Base-by-base conservation (phyloP, 2,329 filamentous ascomycete species). In the Penicillium sp. region DNA sequence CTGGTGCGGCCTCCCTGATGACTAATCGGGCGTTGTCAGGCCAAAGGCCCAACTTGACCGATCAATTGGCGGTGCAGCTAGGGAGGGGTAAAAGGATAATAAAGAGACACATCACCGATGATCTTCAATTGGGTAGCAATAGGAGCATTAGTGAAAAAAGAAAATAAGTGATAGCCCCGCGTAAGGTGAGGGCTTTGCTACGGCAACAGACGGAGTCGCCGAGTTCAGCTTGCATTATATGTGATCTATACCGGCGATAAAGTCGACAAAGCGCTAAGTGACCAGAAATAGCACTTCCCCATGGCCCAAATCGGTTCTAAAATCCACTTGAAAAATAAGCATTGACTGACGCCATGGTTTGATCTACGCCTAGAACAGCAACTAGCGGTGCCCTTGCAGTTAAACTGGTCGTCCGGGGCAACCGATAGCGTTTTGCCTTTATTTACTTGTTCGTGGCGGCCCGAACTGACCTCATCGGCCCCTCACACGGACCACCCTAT, bases 391-490 rank as follows among this genome's bases (percentile, higher is more conserved):
- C 15, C 6, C 6, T 20, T 37, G 15, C 12, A 39, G 37, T 9
- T 24, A 15, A 20, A 27, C 25, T 7, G 49, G 53, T 56, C 44
- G 47, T 46, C 52, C 56, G 45, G 54, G 56, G 57, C 57, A 60
- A 60, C 57, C 46, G 35, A 20, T 2, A 9, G 33, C 15, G 9
- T 10, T 29, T 37, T 15, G 33, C 46, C 42, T 53, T 53, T 56
- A 54, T 56, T 58, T 56, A 54, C 48, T 20, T 23, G 20, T 23
- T 41, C 29, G 15, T 10, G 23, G 13, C 31, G 39, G 42, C 50
- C 44, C 37, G 35, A 18, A 46, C 50, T 59, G 55, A 59, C 51
- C 51, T 59, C 55, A 59, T 58, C 47, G 53, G 12, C 47, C 25
- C 15, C 31, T 48, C 54, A 57, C 54, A 57, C 56, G 52, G 56